phyloP scores from a whole-genome alignment of 768 basidiomycete genomes.

The Calvatia gigantea region DNA sequence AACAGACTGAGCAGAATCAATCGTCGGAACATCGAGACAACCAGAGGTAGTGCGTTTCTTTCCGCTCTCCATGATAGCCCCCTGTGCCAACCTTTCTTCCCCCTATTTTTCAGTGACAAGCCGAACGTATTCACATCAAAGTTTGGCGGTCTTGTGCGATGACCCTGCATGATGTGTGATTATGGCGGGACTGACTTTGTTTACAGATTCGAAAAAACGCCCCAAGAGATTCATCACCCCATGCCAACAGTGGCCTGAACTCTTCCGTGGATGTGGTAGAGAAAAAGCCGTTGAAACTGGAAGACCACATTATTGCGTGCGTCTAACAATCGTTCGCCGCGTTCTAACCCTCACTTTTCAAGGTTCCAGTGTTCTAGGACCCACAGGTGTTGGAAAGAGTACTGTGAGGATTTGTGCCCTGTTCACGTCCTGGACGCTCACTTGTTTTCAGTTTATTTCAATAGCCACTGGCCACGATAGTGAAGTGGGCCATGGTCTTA shows the following conservation, averaged over 20 bases:
- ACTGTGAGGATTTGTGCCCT: conserved; percentile 20
- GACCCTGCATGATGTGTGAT: no score
- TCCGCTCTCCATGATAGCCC: no score
- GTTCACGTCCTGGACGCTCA: neutral
- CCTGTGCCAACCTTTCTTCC: no score
- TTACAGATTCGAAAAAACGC: neutral
- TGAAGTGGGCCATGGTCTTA: conserved; percentile 20
- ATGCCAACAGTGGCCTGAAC: neutral
- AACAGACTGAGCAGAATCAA: no score
- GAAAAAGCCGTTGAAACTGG: neutral
- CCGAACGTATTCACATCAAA: no score
- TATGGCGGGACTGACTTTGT: neutral
- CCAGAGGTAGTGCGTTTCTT: no score
- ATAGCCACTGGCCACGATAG: conserved; percentile 19
- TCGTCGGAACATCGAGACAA: no score
- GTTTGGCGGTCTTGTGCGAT: no score
- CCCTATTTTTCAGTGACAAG: no score
- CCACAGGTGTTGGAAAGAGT: conserved; percentile 28
- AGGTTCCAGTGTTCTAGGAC: conserved; percentile 24
- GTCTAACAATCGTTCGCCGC: neutral
- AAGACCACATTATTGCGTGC: conserved; percentile 22
- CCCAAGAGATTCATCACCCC: neutral
- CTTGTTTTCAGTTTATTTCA: neutral
- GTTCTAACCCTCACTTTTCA: neutral
- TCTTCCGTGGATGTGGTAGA: neutral